These are phyloP conservation scores for Colletotrichum higginsianum DNA, from an alignment of 2,329 filamentous ascomycete genomes.

Conservation along the genomic window DNA sequence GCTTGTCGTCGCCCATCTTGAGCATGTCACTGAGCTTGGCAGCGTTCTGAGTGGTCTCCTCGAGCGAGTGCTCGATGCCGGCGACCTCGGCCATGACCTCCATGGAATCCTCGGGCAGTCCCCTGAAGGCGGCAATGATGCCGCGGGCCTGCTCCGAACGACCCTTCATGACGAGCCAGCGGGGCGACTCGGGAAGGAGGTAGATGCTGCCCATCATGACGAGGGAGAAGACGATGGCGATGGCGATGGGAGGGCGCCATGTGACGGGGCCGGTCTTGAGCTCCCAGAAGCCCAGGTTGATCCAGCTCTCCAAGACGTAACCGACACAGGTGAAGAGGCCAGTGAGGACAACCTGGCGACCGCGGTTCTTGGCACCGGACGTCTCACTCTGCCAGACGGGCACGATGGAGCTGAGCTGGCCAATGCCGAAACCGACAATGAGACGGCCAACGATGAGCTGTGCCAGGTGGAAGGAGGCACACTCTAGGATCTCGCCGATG, in stretches of 20 bases:
- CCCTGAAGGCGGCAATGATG: constrained; percentile 59
- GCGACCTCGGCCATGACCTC: constrained; percentile 66
- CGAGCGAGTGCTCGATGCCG: constrained; percentile 64
- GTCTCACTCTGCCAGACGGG: constrained; percentile 59
- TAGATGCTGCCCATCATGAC: constrained; percentile 53
- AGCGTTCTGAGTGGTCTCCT: constrained; percentile 55
- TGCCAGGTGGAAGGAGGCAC: constrained; percentile 53
- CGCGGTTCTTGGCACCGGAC: constrained; percentile 57
- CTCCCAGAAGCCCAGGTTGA: constrained; percentile 60
- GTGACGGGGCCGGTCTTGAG: constrained; percentile 48
- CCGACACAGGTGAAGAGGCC: constrained; percentile 45
- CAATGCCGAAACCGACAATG: constrained; percentile 58
- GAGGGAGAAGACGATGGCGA: constrained; percentile 51
- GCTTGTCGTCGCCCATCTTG: constrained; percentile 64
- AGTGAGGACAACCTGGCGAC: constrained; percentile 56
- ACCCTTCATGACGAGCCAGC: constrained; percentile 52
- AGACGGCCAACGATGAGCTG: constrained; percentile 60
- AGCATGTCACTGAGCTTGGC: constrained; percentile 60
- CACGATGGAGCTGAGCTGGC: constrained; percentile 56
- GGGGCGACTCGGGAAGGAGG: constrained; percentile 52
- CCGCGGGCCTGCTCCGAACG: constrained; percentile 50
- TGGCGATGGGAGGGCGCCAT: constrained; percentile 54
- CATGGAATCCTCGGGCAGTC: constrained; percentile 62
- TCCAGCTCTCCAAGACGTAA: constrained; percentile 59
- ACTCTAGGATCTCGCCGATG: constrained; percentile 54